These are phyloP conservation scores for Mucor racemosus DNA, from an alignment of 371 early-diverging fungal genomes.

Conservation along the genomic window DNA sequence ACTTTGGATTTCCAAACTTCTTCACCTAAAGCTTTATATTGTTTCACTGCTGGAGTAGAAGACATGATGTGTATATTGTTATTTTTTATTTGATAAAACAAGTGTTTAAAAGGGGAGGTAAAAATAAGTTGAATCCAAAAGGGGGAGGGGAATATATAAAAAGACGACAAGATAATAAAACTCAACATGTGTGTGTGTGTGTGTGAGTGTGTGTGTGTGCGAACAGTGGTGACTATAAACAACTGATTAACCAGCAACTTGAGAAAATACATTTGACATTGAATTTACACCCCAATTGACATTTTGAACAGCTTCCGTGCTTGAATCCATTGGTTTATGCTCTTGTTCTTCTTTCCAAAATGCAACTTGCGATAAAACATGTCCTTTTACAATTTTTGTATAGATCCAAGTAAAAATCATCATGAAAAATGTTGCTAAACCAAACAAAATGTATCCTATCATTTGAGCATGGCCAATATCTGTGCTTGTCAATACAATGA, in stretches of 20 bases:
- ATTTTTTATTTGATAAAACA: not conserved
- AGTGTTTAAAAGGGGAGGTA: not conserved
- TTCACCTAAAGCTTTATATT: conserved; percentile 84
- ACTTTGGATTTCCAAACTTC: conserved; percentile 94
- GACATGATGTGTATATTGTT: conserved; percentile 31
- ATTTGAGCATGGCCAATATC: conserved; percentile 31
- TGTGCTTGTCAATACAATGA: conserved; percentile 39
- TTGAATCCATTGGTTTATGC: conserved; percentile 17
- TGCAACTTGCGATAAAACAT: conserved; percentile 29
- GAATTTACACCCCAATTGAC: conserved; percentile 38
- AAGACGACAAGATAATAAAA: not conserved
- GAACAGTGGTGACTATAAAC: not conserved
- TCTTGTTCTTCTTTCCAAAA: conserved; percentile 38
- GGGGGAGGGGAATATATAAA: not conserved
- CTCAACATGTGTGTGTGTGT: not conserved
- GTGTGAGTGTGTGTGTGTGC: not conserved
- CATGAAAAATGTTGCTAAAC: conserved; percentile 38
- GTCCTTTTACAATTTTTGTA: conserved; percentile 37
- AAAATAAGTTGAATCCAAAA: not conserved
- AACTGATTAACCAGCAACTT: conserved; percentile 22
- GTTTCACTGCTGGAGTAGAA: conserved; percentile 55
- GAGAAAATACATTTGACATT: conserved; percentile 38
- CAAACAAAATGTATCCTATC: conserved; percentile 44
- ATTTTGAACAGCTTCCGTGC: conserved; percentile 36
- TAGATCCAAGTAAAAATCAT: conserved; percentile 50